Evolutionary conservation across 768 basidiomycete species (phyloP), one percentile per base, ranked within the genome.

Genomic region (Calocybe cyanea): DNA sequence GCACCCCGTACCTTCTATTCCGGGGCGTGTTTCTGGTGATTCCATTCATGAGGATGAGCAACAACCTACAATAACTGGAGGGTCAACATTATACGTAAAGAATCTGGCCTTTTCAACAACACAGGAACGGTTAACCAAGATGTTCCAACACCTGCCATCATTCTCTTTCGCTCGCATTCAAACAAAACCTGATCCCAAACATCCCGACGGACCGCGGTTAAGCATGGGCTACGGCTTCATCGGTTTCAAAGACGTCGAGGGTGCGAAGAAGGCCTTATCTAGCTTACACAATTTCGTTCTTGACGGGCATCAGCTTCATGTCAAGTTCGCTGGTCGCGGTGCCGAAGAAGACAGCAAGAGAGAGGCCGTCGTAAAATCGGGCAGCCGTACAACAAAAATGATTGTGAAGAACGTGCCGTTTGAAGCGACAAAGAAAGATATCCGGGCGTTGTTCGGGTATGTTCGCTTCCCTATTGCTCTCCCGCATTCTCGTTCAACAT

Each of bases 351-450:
- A 57, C 36, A 62, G 57, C 31, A 66, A 65, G 50, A 62, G 54
- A 39, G 68, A 66, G 35, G 62, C 56, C 13, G 70, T 59, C 24
- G 65, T 59, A 19, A 67, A 53, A 7, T 63, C 68, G 23, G 83
- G 78, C 68, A 79, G 75, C 40, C 76, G 76, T 48, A 86, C 87
- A 51, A 88, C 92, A 52, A 98, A 97, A 80, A 84, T 98, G 77
- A 82, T 98, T 41, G 92, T 98, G 54, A 98, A 97, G 80, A 99
- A 99, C 57, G 77, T 97, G 43, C 93, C 96, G 32, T 99, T 99
- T 70, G 96, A 99, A 65, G 91, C 87, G 36, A 86, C 86, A 34
- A 91, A 87, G 72, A 92, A 88, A 68, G 96, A 99, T 55, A 76
- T 99, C 19, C 74, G 87, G 44, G 87, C 89, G 50, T 64, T 98